A percentile compares a stretch with the other conserved stretches of the same genome.
phyloP scores from a whole-genome alignment of 495 filamentous ascomycete genomes.

The Neurospora discreta region DNA sequence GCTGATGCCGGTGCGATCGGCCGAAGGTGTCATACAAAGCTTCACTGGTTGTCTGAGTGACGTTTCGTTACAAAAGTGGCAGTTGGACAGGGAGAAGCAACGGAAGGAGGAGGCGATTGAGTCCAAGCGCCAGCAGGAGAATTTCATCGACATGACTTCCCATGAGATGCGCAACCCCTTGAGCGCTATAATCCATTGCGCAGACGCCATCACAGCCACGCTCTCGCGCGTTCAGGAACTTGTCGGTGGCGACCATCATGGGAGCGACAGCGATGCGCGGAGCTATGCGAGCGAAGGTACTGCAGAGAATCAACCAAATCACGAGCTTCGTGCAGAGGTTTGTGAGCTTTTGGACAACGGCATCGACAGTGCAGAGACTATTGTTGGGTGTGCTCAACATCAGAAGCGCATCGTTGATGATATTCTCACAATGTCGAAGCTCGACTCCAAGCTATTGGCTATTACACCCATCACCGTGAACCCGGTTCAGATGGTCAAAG shows the following conservation, averaged over 20 bases:
- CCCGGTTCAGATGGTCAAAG: conserved; percentile 49
- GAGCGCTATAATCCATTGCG: conserved; percentile 60
- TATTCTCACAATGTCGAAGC: conserved; percentile 66
- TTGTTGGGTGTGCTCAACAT: conserved; percentile 62
- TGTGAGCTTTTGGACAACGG: conserved; percentile 36
- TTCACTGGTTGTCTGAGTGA: conserved; percentile 30
- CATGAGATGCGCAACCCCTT: conserved; percentile 73
- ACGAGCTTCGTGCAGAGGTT: conserved; percentile 10
- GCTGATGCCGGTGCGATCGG: conserved; percentile 22
- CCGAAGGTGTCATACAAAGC: conserved; percentile 20
- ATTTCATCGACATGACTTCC: conserved; percentile 69
- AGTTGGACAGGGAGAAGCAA: conserved; percentile 25
- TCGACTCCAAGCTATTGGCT: conserved; percentile 60
- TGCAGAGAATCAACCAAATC: background rate
- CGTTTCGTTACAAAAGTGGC: conserved; percentile 28
- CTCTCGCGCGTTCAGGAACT: conserved; percentile 21
- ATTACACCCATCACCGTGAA: conserved; percentile 57
- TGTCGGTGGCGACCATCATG: conserved; percentile 2
- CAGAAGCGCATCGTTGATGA: conserved; percentile 76
- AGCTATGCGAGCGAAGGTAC: background rate
- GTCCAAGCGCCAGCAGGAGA: conserved; percentile 44
- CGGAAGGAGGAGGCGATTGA: conserved; percentile 35
- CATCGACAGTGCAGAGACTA: conserved; percentile 64
- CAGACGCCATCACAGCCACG: conserved; percentile 38
- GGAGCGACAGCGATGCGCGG: background rate